Evolutionary conservation across 2,329 filamentous ascomycete genomes (phyloP).

Genomic region (Sphaerostilbella broomeana): DNA sequence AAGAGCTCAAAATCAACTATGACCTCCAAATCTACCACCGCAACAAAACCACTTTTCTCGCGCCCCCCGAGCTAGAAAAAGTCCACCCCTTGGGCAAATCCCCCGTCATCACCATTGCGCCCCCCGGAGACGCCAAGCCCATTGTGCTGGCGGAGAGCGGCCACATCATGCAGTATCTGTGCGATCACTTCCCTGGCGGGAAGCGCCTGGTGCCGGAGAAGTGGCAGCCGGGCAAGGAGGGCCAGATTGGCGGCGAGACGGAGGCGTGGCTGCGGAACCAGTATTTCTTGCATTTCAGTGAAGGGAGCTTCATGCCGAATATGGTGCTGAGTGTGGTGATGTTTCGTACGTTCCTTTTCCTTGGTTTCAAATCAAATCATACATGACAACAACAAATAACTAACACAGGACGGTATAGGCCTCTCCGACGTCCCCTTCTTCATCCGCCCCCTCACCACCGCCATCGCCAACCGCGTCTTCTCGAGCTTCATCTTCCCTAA

Average conservation of each 20-base stretch:
- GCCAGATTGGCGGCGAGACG: constrained; percentile 52
- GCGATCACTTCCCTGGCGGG: constrained; percentile 51
- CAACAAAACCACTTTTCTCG: constrained; percentile 52
- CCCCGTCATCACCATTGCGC: constrained; percentile 64
- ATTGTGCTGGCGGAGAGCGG: constrained; percentile 74
- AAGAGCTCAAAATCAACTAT: constrained; percentile 74
- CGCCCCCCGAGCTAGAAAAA: constrained; percentile 67
- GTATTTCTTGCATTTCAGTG: constrained; percentile 76
- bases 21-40: constrained; percentile 76
- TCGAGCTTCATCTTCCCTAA: constrained; percentile 41
- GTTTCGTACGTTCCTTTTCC: constrained; percentile 30
- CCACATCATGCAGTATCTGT: constrained; percentile 74
- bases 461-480: constrained; percentile 37
- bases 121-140: constrained; percentile 34
- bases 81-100: constrained; percentile 85
- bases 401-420: neutral
- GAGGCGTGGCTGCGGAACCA: constrained; percentile 53
- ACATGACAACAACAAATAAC: neutral
- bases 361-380: neutral
- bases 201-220: constrained; percentile 44
- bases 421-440: constrained; percentile 40
- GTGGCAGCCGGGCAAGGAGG: constrained; percentile 53
- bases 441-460: constrained; percentile 43
- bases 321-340: constrained; percentile 60
- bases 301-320: constrained; percentile 74